Evolutionary conservation across 331 rosid genomes (phyloP), one percentile per base, ranked within the genome.

Genomic region (Quercus tomentella): DNA sequence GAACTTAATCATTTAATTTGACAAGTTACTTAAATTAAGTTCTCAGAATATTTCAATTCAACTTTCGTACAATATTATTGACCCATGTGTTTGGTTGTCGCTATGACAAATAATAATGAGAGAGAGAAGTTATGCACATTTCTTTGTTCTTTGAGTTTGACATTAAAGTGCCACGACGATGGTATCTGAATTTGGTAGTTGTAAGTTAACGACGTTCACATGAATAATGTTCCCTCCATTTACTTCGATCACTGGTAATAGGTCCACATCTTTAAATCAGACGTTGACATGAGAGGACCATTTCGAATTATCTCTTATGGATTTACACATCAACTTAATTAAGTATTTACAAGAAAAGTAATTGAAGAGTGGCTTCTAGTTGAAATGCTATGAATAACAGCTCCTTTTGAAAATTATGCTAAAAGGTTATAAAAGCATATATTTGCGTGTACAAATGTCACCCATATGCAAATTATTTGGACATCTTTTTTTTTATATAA

Each of bases 201-300:
- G 94, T 56, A 86, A 86, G 97, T 85, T 90, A 82, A 82, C 91
- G 87, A 86, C 86, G 92, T 87, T 89, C 95, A 94, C 98, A 95
- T 91, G 97, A 93, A 87, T 86, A 91, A 86, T 90, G 99, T 89
- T 92, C 93, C 94, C 94, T 84, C 84, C 88, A 90, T 91, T 91
- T 89, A 95, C 96, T 90, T 85, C 97, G 87, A 88, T 92, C 83
- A 83, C 93, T 87, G 86, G 72, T 77, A 77, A 81, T 61, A 82
- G 97, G 94, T 84, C 97, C 97, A 91, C 93, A 83, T 88, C 85
- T 91, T 87, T 90, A 88, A 84, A 87, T 81, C 84, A 80, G 97
- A 94, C 80, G 97, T 84, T 79, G 94, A 91, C 97, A 81, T 80
- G 76, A 73, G 87, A 88, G 41, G 25, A 79, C 67, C 79, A 63